phyloP scores from a whole-genome alignment of 2,329 filamentous ascomycete species.

The Truncatella angustata region DNA sequence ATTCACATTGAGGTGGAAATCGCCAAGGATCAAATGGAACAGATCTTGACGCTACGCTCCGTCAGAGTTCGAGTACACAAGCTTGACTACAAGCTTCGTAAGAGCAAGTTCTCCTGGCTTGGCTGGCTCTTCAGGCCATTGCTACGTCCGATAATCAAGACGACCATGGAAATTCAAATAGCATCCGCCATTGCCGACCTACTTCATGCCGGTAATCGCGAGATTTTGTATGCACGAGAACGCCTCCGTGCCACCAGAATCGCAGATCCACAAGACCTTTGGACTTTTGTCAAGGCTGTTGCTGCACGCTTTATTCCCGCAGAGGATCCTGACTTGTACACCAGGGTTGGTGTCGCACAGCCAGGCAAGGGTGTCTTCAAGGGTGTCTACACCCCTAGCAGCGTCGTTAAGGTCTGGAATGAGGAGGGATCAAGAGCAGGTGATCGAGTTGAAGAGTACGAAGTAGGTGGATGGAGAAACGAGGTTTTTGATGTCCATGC shows the following conservation, averaged over 20 bases:
- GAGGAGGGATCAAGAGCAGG: conserved; percentile 69
- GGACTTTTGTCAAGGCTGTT: conserved; percentile 80
- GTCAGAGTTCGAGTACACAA: conserved; percentile 85
- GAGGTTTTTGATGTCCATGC: conserved; percentile 65
- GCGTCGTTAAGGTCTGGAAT: conserved; percentile 86
- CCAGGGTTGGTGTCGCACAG: conserved; percentile 65
- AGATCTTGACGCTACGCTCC: conserved; percentile 73
- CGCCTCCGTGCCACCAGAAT: conserved; percentile 82
- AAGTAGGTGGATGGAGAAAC: conserved; percentile 76
- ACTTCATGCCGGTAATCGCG: conserved; percentile 74
- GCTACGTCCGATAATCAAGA: conserved; percentile 75
- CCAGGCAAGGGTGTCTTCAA: conserved; percentile 65
- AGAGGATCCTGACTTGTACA: conserved; percentile 74
- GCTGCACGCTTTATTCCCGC: conserved; percentile 70
- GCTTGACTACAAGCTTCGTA: conserved; percentile 73
- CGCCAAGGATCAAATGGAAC: conserved; percentile 72
- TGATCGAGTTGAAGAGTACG: conserved; percentile 73
- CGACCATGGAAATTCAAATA: conserved; percentile 72
- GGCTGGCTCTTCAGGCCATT: conserved; percentile 84
- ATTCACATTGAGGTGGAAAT: conserved; percentile 83
- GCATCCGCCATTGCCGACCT: conserved; percentile 67
- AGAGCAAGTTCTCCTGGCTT: conserved; percentile 73
- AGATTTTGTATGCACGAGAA: conserved; percentile 84
- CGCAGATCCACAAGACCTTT: conserved; percentile 73
- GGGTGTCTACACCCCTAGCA: conserved; percentile 84